These are phyloP conservation scores for Raphanus hybrid DNA, from an alignment of 441 rosid genomes.

Conservation along the genomic window DNA sequence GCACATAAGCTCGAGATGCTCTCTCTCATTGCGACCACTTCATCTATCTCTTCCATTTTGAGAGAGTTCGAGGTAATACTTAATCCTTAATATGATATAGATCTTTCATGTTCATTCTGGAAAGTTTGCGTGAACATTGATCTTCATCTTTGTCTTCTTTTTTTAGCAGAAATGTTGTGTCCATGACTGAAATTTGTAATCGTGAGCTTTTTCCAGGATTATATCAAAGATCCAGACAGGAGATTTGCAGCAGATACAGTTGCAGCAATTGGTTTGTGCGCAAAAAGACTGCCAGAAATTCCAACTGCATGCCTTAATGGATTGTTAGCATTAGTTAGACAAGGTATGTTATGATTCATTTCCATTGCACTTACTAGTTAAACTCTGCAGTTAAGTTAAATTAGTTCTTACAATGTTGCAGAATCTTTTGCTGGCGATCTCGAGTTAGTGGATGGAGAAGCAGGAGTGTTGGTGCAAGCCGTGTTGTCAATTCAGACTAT, in stretches of 20 bases:
- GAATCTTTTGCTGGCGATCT: conserved; percentile 56
- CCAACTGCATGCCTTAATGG: conserved; percentile 76
- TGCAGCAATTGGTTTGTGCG: conserved; percentile 89
- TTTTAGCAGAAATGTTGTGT: background rate
- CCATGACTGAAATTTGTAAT: conserved; percentile 22
- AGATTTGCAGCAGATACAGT: conserved; percentile 87
- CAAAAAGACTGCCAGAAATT: conserved; percentile 67
- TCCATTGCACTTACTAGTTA: conserved; percentile 15
- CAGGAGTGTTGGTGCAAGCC: conserved; percentile 73
- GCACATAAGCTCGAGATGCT: conserved; percentile 93
- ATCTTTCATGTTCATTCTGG: conserved; percentile 6
- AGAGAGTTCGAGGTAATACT: conserved; percentile 85
- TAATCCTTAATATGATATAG: conserved; percentile 6
- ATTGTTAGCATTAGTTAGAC: conserved; percentile 66
- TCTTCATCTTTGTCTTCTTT: conserved; percentile 1
- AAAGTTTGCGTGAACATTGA: background rate
- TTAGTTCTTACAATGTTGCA: conserved; percentile 49
- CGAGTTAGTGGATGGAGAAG: conserved; percentile 61
- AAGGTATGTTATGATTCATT: conserved; percentile 56
- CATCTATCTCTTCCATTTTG: conserved; percentile 70
- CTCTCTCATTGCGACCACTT: conserved; percentile 74
- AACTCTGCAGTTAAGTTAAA: conserved; percentile 34
- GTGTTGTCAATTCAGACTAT: conserved; percentile 80
- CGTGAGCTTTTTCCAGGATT: conserved; percentile 65
- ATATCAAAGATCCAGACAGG: conserved; percentile 88